A percentile compares a stretch with the other conserved stretches of the same genome.
phyloP scores from a whole-genome alignment of 805 yeast species.

The Suhomyces faveliae region DNA sequence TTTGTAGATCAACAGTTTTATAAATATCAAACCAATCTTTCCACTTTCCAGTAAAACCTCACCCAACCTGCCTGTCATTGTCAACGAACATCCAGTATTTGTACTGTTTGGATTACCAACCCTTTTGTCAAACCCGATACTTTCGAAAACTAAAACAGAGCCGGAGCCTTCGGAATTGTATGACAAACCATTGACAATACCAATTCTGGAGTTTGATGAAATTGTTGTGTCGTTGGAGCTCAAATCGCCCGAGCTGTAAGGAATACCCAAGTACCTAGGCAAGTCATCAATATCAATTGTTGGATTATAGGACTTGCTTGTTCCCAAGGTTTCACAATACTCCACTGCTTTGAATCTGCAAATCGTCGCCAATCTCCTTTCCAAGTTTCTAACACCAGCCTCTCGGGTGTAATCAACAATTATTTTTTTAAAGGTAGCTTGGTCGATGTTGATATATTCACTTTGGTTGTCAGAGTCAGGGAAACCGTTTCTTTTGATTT shows the following conservation, averaged over 20 bases:
- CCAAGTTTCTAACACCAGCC: conserved; percentile 81
- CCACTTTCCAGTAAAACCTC: conserved; percentile 80
- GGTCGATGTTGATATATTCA: conserved; percentile 45
- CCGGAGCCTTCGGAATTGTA: conserved; percentile 88
- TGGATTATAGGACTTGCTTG: conserved; percentile 32
- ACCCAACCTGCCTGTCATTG: conserved; percentile 80
- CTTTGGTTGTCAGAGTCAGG: conserved; percentile 23
- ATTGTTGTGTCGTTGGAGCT: conserved; percentile 22
- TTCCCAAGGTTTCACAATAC: conserved; percentile 36
- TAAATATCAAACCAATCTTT: conserved; percentile 72
- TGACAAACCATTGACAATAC: conserved; percentile 74
- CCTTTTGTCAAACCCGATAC: conserved; percentile 59
- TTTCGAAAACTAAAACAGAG: conserved; percentile 74
- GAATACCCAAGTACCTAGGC: conserved; percentile 68
- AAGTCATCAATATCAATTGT: conserved; percentile 54
- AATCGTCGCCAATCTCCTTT: conserved; percentile 68
- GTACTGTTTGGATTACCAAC: conserved; percentile 22
- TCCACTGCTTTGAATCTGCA: conserved; percentile 85
- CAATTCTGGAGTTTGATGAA: conserved; percentile 60
- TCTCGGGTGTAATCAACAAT: conserved; percentile 76
- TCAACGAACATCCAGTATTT: conserved; percentile 36
- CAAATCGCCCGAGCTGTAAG: conserved; percentile 40
- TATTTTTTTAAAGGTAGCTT: conserved; percentile 57
- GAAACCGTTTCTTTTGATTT: conserved; percentile 66
- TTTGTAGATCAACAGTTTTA: conserved; percentile 52